Conservation (phyloP, 495 filamentous ascomycete genomes). For the Hypoxylon fuscum region DNA sequence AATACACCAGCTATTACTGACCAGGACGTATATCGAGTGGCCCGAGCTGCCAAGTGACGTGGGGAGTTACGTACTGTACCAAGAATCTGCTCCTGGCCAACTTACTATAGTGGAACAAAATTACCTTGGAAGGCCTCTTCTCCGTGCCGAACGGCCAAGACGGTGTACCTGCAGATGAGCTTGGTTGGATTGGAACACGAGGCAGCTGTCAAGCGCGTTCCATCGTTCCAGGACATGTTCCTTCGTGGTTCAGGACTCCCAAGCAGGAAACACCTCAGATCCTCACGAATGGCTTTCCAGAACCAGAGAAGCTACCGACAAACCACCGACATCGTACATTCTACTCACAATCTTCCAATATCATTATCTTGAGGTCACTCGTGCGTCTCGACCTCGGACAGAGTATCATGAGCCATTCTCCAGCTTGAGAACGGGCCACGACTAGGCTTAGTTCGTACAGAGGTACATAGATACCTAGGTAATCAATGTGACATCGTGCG, state of each 20-base stretch:
- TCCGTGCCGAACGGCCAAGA: slow-evolving; percentile 23
- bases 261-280: slow-evolving; percentile 31
- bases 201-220: slow-evolving; percentile 38
- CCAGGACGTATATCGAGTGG: slow-evolving; percentile 39
- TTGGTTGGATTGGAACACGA: slow-evolving; percentile 42
- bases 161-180: slow-evolving; percentile 31
- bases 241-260: slow-evolving; percentile 29
- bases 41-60: slow-evolving; percentile 28
- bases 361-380: slow-evolving; percentile 1
- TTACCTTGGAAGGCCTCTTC: slow-evolving; percentile 38
- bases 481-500: slow-evolving; percentile 36
- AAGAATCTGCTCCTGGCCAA: slow-evolving; percentile 15
- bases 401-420: slow-evolving; percentile 2
- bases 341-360: slow-evolving; percentile 13
- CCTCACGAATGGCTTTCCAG: slow-evolving; percentile 34
- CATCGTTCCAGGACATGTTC: slow-evolving; percentile 34
- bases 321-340: slow-evolving; percentile 33
- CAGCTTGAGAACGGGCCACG: background rate
- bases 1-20: slow-evolving; percentile 39
- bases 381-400: background rate
- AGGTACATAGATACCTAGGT: slow-evolving; percentile 8
- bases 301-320: slow-evolving; percentile 34
- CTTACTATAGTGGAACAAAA: slow-evolving; percentile 36
- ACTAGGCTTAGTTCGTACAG: slow-evolving; percentile 10
- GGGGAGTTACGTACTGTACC: slow-evolving; percentile 37